Conservation (phyloP, 371 early-diverging fungal species). For the Syncephalastrum monosporum region DNA sequence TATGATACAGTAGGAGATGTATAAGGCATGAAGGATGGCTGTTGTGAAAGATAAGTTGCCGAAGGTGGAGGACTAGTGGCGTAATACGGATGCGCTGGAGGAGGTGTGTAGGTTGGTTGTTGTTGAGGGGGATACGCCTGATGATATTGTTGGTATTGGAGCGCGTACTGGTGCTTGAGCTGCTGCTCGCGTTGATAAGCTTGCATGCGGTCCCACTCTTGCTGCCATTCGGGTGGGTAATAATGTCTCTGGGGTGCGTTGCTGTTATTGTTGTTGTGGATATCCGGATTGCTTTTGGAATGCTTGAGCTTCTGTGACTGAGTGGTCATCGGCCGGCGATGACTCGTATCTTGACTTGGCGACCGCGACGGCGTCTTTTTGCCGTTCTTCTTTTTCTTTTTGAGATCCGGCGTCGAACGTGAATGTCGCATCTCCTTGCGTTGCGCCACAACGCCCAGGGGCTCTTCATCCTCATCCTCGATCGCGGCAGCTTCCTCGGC, state of each 20-base stretch:
- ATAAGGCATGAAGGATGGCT: background rate
- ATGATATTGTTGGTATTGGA: constrained; percentile 3
- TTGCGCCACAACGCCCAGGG: constrained; percentile 9
- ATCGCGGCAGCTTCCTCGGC: constrained; percentile 7
- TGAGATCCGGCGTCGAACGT: constrained; percentile 31
- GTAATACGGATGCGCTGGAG: background rate
- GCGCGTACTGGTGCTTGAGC: constrained; percentile 24
- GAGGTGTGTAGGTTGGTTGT: background rate
- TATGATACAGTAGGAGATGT: no score
- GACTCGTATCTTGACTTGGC: constrained; percentile 12
- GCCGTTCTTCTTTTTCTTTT: constrained; percentile 34
- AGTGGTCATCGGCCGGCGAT: constrained; percentile 10
- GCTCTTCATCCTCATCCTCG: constrained; percentile 13
- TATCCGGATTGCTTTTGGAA: constrained; percentile 39
- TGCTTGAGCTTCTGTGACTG: constrained; percentile 22
- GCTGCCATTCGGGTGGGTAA: constrained; percentile 24
- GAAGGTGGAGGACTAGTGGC: no score
- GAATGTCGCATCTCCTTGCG: constrained; percentile 20
- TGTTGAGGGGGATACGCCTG: background rate
- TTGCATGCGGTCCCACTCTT: constrained; percentile 46
- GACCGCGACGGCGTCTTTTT: constrained; percentile 13
- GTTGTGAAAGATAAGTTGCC: background rate
- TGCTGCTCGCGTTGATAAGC: constrained; percentile 38
- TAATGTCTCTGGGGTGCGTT: constrained; percentile 3
- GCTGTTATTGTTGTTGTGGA: constrained; percentile 20